Conservation (phyloP, 305 asterid genomes). For the Rubia peregrina region DNA sequence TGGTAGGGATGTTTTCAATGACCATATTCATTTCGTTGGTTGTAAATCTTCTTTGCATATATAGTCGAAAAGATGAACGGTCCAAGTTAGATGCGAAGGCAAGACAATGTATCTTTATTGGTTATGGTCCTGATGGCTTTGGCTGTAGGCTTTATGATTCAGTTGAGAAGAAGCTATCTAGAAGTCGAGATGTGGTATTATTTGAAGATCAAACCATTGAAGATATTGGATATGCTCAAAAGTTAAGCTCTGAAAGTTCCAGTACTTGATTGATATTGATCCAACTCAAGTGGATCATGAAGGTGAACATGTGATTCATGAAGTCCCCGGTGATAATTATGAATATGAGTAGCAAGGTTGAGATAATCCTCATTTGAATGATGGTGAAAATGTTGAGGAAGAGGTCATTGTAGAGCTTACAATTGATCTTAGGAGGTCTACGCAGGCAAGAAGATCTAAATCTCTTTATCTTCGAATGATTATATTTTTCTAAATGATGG, state of each 20-base stretch:
- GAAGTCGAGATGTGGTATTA: background rate
- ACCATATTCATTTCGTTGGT: slow-evolving; percentile 6
- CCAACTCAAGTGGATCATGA: too few species aligned
- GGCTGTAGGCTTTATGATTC: background rate
- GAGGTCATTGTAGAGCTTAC: too few species aligned
- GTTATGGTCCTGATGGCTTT: background rate
- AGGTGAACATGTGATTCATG: too few species aligned
- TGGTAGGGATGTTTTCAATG: background rate
- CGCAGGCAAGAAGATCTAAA: too few species aligned
- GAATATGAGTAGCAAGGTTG: background rate
- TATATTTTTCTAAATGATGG: too few species aligned
- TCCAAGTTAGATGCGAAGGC: background rate
- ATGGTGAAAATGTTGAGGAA: background rate
- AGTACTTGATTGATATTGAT: too few species aligned
- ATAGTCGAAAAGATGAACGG: slow-evolving; percentile 4
- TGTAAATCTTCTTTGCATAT: slow-evolving; percentile 3
- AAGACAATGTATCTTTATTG: background rate
- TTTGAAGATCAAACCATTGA: slow-evolving; percentile 1
- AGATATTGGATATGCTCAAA: background rate
- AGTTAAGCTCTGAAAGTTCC: too few species aligned
- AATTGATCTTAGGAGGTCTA: too few species aligned
- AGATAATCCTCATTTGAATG: too few species aligned
- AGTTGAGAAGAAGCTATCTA: background rate
- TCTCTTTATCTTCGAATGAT: too few species aligned
- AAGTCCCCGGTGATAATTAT: too few species aligned